These are phyloP conservation scores for Penicillium decumbens DNA, from an alignment of 2,329 filamentous ascomycete species.

Conservation along the genomic window DNA sequence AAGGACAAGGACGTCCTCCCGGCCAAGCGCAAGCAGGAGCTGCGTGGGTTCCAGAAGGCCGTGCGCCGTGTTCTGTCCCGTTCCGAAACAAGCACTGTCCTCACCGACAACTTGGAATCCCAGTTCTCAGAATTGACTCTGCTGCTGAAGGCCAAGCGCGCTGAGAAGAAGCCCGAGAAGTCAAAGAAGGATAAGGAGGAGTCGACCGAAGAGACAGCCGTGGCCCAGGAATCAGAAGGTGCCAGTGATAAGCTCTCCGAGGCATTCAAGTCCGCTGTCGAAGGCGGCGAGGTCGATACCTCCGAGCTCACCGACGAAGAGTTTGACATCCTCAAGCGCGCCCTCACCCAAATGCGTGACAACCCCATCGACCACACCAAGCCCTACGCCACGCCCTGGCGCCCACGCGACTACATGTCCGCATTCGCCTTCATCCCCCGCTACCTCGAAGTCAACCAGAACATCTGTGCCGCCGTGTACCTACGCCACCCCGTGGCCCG, in stretches of 20 bases:
- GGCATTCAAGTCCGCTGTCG: conserved; percentile 30
- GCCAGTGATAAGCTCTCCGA: conserved; percentile 31
- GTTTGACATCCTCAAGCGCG: conserved; percentile 47
- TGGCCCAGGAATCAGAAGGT: conserved; percentile 16
- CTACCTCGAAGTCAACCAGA: conserved; percentile 97
- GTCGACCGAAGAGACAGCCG: conserved; percentile 3
- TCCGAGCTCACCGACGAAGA: conserved; percentile 48
- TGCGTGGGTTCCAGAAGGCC: conserved; percentile 66
- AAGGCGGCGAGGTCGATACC: conserved; percentile 36
- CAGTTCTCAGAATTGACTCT: conserved; percentile 52
- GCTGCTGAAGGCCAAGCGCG: conserved; percentile 43
- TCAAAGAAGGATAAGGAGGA: conserved; percentile 22
- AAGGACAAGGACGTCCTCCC: conserved; percentile 52
- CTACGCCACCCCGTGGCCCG: conserved; percentile 87
- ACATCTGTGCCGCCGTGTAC: conserved; percentile 92
- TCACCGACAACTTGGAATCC: conserved; percentile 49
- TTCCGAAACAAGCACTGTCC: conserved; percentile 43
- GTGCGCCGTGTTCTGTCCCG: conserved; percentile 61
- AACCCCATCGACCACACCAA: conserved; percentile 73
- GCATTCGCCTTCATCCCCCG: conserved; percentile 92
- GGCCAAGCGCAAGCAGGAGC: conserved; percentile 68
- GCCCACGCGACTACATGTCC: conserved; percentile 77
- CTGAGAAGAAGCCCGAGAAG: conserved; percentile 23
- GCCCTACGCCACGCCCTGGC: conserved; percentile 89
- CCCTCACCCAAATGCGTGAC: conserved; percentile 62